A percentile compares a stretch with the other conserved stretches of the same genome.
phyloP scores from a whole-genome alignment of 176 grass and related monocot genomes.

The Miscanthus lutarioriparius region DNA sequence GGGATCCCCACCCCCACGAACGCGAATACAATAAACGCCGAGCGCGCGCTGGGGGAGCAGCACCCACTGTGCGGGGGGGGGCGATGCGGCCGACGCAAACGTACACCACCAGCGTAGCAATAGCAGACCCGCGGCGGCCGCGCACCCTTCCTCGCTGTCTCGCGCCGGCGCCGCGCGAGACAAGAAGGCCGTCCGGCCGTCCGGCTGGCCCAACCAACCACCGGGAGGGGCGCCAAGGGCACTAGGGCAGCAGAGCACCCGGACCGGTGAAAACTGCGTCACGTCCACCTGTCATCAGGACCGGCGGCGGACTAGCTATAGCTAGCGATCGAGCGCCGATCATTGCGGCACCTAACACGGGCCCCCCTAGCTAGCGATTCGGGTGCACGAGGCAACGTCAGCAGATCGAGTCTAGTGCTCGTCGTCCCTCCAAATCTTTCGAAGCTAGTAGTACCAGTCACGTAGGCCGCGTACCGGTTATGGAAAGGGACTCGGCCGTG shows the following conservation, averaged over 20 bases:
- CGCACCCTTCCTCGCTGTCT: not conserved
- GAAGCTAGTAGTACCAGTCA: slow-evolving; percentile 20
- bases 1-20: slow-evolving; percentile 55
- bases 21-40: slow-evolving; percentile 28
- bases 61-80: not conserved
- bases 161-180: not conserved
- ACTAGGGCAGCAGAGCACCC: not conserved
- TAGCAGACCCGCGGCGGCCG: not conserved
- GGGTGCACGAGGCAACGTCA: slow-evolving; percentile 20
- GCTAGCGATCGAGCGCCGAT: slow-evolving; percentile 35
- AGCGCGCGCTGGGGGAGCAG: not conserved
- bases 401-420: not conserved
- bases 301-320: not conserved
- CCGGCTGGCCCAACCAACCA: slow-evolving; percentile 24
- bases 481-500: slow-evolving; percentile 48
- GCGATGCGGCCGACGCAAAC: slow-evolving; percentile 14
- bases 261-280: slow-evolving; percentile 26
- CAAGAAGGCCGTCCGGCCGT: not conserved
- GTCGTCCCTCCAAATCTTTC: slow-evolving; percentile 4
- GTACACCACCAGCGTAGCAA: slow-evolving; percentile 10
- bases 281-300: slow-evolving; percentile 11
- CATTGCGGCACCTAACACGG: slow-evolving; percentile 42
- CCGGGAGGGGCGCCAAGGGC: not conserved
- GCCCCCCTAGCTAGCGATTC: not conserved
- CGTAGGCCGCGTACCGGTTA: slow-evolving; percentile 47